phyloP scores from a whole-genome alignment of 164 flowering plant species.

The Saururus chinensis region DNA sequence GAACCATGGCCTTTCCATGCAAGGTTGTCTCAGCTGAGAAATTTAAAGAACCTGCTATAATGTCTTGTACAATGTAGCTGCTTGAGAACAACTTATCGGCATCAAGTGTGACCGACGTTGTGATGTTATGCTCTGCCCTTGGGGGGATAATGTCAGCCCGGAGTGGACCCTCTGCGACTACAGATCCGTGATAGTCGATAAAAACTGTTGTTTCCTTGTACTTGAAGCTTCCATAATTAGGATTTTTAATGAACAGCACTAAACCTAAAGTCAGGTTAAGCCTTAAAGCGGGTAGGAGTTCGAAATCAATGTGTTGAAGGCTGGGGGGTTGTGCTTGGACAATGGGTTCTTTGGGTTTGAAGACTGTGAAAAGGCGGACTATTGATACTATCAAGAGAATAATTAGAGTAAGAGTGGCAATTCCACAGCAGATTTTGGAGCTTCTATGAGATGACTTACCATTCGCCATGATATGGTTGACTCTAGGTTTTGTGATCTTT shows the following conservation, averaged over 20 bases:
- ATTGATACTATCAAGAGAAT: slow-evolving; percentile 13
- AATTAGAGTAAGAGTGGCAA: slow-evolving; percentile 11
- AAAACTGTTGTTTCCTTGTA: slow-evolving; percentile 15
- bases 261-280: slow-evolving; percentile 25
- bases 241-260: slow-evolving; percentile 18
- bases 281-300: slow-evolving; percentile 8
- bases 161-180: slow-evolving; percentile 27
- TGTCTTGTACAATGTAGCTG: slow-evolving; percentile 15
- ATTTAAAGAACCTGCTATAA: slow-evolving; percentile 17
- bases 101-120: slow-evolving; percentile 14
- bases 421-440: slow-evolving; percentile 16
- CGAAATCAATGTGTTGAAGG: slow-evolving; percentile 8
- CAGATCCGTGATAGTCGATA: slow-evolving; percentile 18
- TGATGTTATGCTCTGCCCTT: slow-evolving; percentile 17
- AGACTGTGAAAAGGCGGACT: slow-evolving; percentile 20
- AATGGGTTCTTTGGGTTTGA: slow-evolving; percentile 29
- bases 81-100: slow-evolving; percentile 14
- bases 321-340: slow-evolving; percentile 12
- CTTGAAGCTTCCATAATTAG: slow-evolving; percentile 33
- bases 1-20: slow-evolving; percentile 22
- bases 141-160: slow-evolving; percentile 16
- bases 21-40: slow-evolving; percentile 22
- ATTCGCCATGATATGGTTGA: neutral
- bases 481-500: neutral
- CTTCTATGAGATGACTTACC: neutral